Evolutionary conservation across 2,329 filamentous ascomycete genomes (phyloP), one percentile per base, ranked within the genome.

Genomic region (Exophiala calicioides): DNA sequence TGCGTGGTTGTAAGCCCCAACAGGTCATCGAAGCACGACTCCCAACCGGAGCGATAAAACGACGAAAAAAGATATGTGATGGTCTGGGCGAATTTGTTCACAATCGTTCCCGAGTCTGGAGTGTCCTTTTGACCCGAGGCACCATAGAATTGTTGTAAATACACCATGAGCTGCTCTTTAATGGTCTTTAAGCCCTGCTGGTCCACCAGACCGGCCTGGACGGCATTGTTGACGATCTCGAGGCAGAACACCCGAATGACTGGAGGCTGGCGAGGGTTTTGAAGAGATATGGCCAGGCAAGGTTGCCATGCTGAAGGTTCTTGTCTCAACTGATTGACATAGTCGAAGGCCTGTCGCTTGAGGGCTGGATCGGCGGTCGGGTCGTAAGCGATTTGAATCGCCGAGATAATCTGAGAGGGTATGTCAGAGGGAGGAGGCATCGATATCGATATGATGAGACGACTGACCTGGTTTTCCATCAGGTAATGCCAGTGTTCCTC

Each of bases 1-100:
- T 81, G 78, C 18, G 79, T 73, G 50, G 79, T 80, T 5, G 90
- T 89, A 57, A 98, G 70, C 47, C 79, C 78, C 52, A 93, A 75
- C 58, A 97, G 87, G 65, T 98, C 93, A 61, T 95, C 88, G 65
- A 98, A 84, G 68, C 96, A 97, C 50, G 76, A 81, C 61, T 88
- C 80, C 93, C 93, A 98, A 27, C 86, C 86, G 42, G 85, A 81
- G 42, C 82, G 82, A 68, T 98, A 98, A 44, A 95, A 77, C 9
- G 84, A 82, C 26, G 89, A 86, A 68, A 98, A 98, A 39, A 98
- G 82, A 63, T 89, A 93, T 7, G 93, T 98, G 60, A 98, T 74
- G 9, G 90, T 95, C 71, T 98, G 93, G 34, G 91, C 90, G 58
- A 98, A 81, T 71, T 98, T 98, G 73, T 97, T 98, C 70, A 97